Evolutionary conservation across 2,329 filamentous ascomycete genomes (phyloP).

Genomic region (Neocucurbitaria cava): DNA sequence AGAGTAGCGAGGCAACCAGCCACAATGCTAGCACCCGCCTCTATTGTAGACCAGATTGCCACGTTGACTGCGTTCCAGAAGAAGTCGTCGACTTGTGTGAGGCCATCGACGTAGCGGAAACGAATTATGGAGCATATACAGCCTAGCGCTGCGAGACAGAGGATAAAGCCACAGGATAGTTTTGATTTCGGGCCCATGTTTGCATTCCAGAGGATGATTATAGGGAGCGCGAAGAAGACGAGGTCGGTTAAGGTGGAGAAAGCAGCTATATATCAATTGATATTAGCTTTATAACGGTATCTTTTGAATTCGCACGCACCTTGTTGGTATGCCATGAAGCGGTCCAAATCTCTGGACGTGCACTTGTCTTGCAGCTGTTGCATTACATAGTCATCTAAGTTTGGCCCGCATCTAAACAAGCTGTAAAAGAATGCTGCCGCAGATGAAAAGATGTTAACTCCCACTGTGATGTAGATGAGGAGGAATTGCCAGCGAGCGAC

Average conservation of each 20-base stretch:
- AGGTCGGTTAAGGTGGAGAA: conserved; percentile 42
- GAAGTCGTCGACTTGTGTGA: conserved; percentile 54
- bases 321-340: conserved; percentile 58
- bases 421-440: conserved; percentile 57
- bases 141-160: conserved; percentile 59
- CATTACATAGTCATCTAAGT: conserved; percentile 37
- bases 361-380: conserved; percentile 49
- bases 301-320: conserved; percentile 8
- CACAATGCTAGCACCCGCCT: conserved; percentile 50
- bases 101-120: conserved; percentile 54
- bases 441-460: conserved; percentile 46
- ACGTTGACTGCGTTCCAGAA: conserved; percentile 56
- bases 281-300: background rate
- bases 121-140: conserved; percentile 62
- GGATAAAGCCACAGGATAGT: conserved; percentile 59
- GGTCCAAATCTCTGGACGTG: conserved; percentile 55
- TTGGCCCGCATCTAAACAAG: conserved; percentile 58
- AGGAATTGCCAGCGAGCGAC: conserved; percentile 49
- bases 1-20: conserved; percentile 61
- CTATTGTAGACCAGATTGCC: conserved; percentile 50
- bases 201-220: conserved; percentile 62
- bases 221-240: conserved; percentile 40
- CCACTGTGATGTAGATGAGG: conserved; percentile 46
- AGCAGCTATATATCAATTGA: conserved; percentile 23
- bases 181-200: conserved; percentile 64